phyloP scores from a whole-genome alignment of 495 filamentous ascomycete genomes.

The Margaritispora aquatica region DNA sequence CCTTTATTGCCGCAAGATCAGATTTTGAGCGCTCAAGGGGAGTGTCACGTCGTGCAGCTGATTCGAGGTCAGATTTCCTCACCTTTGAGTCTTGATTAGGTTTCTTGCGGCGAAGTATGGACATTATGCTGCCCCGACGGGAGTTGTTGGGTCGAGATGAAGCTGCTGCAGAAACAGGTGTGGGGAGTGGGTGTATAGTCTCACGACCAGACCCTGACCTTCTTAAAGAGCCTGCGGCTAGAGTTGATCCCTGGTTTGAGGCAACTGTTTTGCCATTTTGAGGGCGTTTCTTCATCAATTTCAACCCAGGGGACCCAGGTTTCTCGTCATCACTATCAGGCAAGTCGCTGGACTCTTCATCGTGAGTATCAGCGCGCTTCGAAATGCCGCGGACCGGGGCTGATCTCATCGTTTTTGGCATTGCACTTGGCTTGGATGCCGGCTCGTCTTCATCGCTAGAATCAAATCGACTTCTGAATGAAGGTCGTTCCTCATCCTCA shows the following conservation, averaged over 20 bases:
- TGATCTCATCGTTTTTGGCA: conserved; percentile 23
- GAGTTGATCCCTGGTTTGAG: conserved; percentile 10
- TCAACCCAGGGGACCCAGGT: conserved; percentile 6
- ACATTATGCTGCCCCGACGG: conserved; percentile 36
- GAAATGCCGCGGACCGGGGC: conserved; percentile 60
- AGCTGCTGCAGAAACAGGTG: not conserved
- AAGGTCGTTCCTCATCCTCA: conserved; percentile 48
- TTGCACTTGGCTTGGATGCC: not conserved
- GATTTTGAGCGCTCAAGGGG: conserved; percentile 39
- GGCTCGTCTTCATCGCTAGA: conserved; percentile 62
- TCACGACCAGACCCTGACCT: conserved; percentile 20
- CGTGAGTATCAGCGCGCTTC: conserved; percentile 42
- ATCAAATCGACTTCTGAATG: conserved; percentile 68
- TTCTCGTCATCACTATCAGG: conserved; percentile 45
- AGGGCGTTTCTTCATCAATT: conserved; percentile 4
- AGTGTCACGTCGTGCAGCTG: conserved; percentile 43
- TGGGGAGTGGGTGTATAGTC: conserved; percentile 9
- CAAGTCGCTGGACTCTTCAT: conserved; percentile 63
- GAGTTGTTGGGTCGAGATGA: conserved; percentile 5
- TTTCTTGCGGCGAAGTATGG: conserved; percentile 42
- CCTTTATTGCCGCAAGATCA: conserved; percentile 27
- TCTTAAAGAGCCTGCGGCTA: conserved; percentile 18
- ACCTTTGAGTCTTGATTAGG: conserved; percentile 30
- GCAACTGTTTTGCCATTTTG: conserved; percentile 3
- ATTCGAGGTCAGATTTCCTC: conserved; percentile 37